Conservation (phyloP, 2,329 filamentous ascomycete genomes). For the Colletotrichum sublineola region DNA sequence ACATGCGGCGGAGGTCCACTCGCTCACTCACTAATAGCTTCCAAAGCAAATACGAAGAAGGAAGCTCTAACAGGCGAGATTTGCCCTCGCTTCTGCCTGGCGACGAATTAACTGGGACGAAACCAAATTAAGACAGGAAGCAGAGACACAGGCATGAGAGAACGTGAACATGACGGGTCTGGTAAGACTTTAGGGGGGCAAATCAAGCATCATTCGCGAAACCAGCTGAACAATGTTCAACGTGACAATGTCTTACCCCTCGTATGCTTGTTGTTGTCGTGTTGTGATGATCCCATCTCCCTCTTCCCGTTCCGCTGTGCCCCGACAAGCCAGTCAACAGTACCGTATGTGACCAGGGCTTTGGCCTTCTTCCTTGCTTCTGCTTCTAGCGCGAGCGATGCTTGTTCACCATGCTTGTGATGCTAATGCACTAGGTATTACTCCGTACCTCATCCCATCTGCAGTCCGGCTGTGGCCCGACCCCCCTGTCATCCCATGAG, state of each 20-base stretch:
- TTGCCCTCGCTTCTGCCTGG: slow-evolving; percentile 16
- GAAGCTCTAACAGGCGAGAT: slow-evolving; percentile 24
- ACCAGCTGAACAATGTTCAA: slow-evolving; percentile 24
- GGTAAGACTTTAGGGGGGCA: slow-evolving; percentile 29
- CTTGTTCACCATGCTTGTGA: slow-evolving; percentile 30
- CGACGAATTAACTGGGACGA: slow-evolving; percentile 10
- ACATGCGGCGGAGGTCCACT: slow-evolving; percentile 23
- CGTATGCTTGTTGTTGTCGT: slow-evolving; percentile 15
- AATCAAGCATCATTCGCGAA: slow-evolving; percentile 28
- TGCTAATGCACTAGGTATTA: slow-evolving; percentile 6
- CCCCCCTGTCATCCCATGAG: slow-evolving; percentile 38
- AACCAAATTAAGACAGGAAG: slow-evolving; percentile 27
- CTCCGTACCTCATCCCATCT: slow-evolving; percentile 21
- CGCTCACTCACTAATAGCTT: slow-evolving; percentile 24
- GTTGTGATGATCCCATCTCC: slow-evolving; percentile 27
- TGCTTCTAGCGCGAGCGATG: slow-evolving; percentile 36
- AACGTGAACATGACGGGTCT: slow-evolving; percentile 29
- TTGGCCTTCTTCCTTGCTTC: slow-evolving; percentile 35
- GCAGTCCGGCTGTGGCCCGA: slow-evolving; percentile 25
- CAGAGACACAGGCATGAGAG: slow-evolving; percentile 24
- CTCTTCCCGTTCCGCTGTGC: slow-evolving; percentile 7
- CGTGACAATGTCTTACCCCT: slow-evolving; percentile 31
- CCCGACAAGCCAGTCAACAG: background rate
- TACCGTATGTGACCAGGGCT: slow-evolving; percentile 1
- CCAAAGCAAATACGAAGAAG: slow-evolving; percentile 25